Percentiles rank a stretch among this genome's conserved stretches.
Conservation (phyloP, 1,284 basidiomycete species). For the Cutaneotrichosporon daszewskae region DNA sequence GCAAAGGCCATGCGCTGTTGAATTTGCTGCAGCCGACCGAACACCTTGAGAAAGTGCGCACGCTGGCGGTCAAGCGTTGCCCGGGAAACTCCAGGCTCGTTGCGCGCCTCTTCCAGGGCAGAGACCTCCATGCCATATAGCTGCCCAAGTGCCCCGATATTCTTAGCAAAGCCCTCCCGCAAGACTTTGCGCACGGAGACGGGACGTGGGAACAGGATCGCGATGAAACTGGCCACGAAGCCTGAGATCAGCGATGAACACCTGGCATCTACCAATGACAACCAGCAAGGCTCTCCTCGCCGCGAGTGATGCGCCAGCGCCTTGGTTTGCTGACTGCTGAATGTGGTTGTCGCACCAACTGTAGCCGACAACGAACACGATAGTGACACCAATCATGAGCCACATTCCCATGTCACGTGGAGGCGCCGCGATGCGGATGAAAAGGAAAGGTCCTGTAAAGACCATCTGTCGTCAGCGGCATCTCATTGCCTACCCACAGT, state of each 20-base stretch:
- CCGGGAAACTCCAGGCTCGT: no score
- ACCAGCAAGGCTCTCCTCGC: constrained; percentile 52
- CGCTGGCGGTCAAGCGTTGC: constrained; percentile 29
- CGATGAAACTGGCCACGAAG: constrained; percentile 38
- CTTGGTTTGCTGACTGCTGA: constrained; percentile 50
- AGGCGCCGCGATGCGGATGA: constrained; percentile 54
- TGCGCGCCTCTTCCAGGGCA: constrained; percentile 27
- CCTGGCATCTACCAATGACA: constrained; percentile 37
- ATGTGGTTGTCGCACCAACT: constrained; percentile 60
- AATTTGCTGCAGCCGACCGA: constrained; percentile 27
- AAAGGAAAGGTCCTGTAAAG: constrained; percentile 55
- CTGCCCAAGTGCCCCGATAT: constrained; percentile 34
- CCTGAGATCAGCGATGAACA: no score
- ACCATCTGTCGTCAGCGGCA: constrained; percentile 42
- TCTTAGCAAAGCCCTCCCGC: constrained; percentile 34
- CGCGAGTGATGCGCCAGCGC: constrained; percentile 55
- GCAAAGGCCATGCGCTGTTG: constrained; percentile 31
- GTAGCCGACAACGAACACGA: constrained; percentile 54
- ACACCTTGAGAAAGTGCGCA: constrained; percentile 28
- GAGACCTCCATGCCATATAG: constrained; percentile 38
- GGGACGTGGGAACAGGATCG: constrained; percentile 44
- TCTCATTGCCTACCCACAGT: constrained; percentile 45
- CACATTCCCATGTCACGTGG: constrained; percentile 44
- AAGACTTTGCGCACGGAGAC: constrained; percentile 36
- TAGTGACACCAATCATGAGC: constrained; percentile 44